Conservation (phyloP, 2,329 filamentous ascomycete species). For the Harringtonia lauricola region DNA sequence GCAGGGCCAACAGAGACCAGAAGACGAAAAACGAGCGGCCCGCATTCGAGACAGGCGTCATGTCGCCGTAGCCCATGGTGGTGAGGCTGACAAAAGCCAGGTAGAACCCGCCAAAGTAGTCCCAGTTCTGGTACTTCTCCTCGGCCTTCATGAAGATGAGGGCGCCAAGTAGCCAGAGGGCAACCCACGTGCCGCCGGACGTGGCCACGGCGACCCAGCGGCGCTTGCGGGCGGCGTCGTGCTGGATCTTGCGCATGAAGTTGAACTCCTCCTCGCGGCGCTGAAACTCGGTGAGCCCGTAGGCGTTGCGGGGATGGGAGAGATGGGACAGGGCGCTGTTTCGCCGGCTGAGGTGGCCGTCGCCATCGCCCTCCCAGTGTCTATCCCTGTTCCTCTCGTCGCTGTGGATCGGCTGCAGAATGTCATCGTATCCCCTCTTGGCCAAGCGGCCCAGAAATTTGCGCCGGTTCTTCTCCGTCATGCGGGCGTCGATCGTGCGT, state of each 20-base stretch:
- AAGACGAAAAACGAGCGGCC: constrained; percentile 87
- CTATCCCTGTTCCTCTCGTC: constrained; percentile 4
- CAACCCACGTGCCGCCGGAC: constrained; percentile 56
- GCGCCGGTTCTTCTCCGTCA: constrained; percentile 48
- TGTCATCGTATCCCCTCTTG: constrained; percentile 29
- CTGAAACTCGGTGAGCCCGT: constrained; percentile 35
- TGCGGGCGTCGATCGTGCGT: constrained; percentile 40
- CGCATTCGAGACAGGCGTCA: constrained; percentile 63
- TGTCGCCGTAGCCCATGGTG: constrained; percentile 81
- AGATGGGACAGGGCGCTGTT: no score
- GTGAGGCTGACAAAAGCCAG: constrained; percentile 75
- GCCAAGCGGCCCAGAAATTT: constrained; percentile 33
- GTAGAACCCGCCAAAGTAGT: constrained; percentile 74
- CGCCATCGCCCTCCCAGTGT: neutral
- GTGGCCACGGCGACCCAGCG: constrained; percentile 64
- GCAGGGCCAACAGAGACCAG: constrained; percentile 77
- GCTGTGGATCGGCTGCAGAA: constrained; percentile 37
- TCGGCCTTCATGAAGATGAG: constrained; percentile 55
- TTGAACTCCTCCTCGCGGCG: constrained; percentile 62
- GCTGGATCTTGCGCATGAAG: constrained; percentile 73
- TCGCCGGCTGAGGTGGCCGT: neutral
- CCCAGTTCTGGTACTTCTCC: constrained; percentile 45
- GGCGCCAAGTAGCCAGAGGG: constrained; percentile 74
- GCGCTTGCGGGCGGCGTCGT: constrained; percentile 49
- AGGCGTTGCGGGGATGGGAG: neutral